Evolutionary conservation across 768 basidiomycete species (phyloP).

Genomic region (Boletus pseudopeckii): DNA sequence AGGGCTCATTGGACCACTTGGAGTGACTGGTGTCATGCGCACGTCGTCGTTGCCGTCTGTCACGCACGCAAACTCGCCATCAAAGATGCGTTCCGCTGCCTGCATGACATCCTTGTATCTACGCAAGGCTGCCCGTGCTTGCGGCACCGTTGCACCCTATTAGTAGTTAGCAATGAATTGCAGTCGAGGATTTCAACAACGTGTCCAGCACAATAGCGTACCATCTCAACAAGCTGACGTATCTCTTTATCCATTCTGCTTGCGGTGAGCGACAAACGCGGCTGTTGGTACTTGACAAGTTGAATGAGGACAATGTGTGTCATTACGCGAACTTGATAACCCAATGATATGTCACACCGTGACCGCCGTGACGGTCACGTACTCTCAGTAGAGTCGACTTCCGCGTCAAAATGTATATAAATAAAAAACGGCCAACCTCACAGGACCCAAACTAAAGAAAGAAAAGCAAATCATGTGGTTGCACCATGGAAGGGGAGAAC

Average conservation of each 20-base stretch:
- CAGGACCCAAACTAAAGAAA: constrained; percentile 13
- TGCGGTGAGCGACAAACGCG: neutral
- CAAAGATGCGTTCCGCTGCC: constrained; percentile 82
- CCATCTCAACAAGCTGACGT: constrained; percentile 64
- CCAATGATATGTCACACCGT: constrained; percentile 22
- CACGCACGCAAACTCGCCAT: constrained; percentile 81
- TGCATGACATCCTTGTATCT: constrained; percentile 88
- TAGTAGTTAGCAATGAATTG: constrained; percentile 1
- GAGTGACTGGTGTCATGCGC: constrained; percentile 38
- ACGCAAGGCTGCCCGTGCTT: constrained; percentile 80
- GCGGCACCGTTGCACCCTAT: constrained; percentile 78
- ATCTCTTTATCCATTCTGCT: constrained; percentile 48
- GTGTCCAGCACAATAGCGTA: constrained; percentile 19
- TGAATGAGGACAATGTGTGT: constrained; percentile 12
- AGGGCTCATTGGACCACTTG: constrained; percentile 25
- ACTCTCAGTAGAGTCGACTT: neutral
- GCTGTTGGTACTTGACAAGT: neutral
- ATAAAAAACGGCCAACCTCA: constrained; percentile 14
- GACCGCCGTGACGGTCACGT: constrained; percentile 16
- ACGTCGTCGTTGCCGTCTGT: constrained; percentile 49
- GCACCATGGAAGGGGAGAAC: neutral
- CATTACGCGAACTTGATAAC: constrained; percentile 23
- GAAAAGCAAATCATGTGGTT: neutral
- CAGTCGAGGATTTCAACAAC: neutral
- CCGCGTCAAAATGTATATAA: constrained; percentile 4